phyloP scores from a whole-genome alignment of 257 asterid species.

The Solanum pennellii region DNA sequence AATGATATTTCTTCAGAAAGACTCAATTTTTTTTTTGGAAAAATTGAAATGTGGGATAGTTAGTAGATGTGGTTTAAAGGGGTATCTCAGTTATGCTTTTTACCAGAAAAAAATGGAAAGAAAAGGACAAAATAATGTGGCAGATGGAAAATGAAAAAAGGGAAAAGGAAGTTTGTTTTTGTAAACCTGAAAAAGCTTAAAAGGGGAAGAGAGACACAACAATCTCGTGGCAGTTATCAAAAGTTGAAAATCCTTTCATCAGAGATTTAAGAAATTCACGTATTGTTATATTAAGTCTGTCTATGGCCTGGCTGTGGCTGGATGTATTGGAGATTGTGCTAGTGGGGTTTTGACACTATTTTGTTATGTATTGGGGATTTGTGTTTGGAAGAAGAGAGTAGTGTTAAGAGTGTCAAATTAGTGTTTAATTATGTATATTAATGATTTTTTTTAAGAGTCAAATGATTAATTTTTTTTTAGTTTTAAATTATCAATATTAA shows the following conservation, averaged over 20 bases:
- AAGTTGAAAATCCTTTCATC: conserved; percentile 11
- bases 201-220: conserved; percentile 34
- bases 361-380: neutral
- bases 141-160: conserved; percentile 12
- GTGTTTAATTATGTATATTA: neutral
- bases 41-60: conserved; percentile 29
- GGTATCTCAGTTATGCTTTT: neutral
- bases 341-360: neutral
- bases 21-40: neutral
- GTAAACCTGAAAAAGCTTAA: conserved; percentile 20
- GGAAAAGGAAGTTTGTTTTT: conserved; percentile 12
- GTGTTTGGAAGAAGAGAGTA: neutral
- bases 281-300: neutral
- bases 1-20: neutral
- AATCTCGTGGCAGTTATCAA: conserved; percentile 86
- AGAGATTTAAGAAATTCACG: conserved; percentile 29
- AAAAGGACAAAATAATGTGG: conserved; percentile 33
- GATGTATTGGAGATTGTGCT: neutral
- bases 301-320: neutral
- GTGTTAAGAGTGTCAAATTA: neutral
- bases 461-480: neutral
- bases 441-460: neutral
- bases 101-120: conserved; percentile 2
- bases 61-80: conserved; percentile 1
- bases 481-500: neutral